Evolutionary conservation across 164 flowering plant species (phyloP), one percentile per base, ranked within the genome.

Genomic region (Vitis cinerea): DNA sequence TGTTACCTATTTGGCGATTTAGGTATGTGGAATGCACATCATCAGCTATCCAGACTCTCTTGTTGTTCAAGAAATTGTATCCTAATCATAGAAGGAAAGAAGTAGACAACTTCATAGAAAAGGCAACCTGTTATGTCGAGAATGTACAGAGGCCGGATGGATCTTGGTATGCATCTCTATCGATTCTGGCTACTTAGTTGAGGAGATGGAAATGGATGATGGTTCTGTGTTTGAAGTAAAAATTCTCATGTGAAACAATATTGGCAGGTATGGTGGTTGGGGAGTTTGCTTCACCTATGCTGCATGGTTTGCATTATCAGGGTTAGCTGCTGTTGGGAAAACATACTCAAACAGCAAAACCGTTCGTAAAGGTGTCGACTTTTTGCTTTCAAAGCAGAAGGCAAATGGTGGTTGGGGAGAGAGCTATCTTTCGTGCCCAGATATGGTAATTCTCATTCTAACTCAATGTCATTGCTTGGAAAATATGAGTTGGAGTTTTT

Each of bases 381-480:
- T 84, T 71, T 71, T 82, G 53, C 75, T 86, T 8, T 56, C 66
- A 8, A 74, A 59, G n/a, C 87, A 86, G 62, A 66, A 27, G 14
- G 78, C 70, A 8, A 66, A 78, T 52, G 90, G 86, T 19, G 88
- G 90, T 8, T 86, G 88, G 90, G 90, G 88, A 52, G 90, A 86
- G 81, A 75, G 83, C 75, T 82, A 77, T 9, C 72, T 70, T 3
- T 86, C 90, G 8, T 83, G 90, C 72, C 85, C 84, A 23, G 57
- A 69, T 27, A 80, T 72, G 87, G 89, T 86, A 70, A 56, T 44
- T 48, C 2, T 13, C 57, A 5, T 29, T 1, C 31, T 31, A 6
- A 6, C 44, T 31, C 44, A 4, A 31, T 31, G 44, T 1, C 7
- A 31, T 31, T 31, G 8, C 44, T 31, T 4, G 44, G 44, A 31